phyloP scores from a whole-genome alignment of 2,329 filamentous ascomycete species.

The Tolypocladium pustulatum region DNA sequence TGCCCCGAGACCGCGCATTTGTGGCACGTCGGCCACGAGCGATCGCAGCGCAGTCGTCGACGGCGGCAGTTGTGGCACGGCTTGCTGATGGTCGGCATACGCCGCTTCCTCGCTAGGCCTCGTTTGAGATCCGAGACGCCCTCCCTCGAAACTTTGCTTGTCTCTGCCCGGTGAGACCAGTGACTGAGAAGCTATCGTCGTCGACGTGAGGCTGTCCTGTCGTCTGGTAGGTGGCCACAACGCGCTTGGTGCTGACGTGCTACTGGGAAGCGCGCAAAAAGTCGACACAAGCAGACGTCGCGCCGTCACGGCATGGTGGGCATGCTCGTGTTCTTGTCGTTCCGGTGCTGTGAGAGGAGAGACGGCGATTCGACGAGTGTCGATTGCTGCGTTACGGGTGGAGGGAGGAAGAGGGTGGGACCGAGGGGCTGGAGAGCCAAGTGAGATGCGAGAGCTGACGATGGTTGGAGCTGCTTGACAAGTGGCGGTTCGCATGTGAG shows the following conservation, averaged over 20 bases:
- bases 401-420: neutral
- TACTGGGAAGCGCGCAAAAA: neutral
- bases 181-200: neutral
- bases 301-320: neutral
- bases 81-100: slow-evolving; percentile 25
- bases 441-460: neutral
- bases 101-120: slow-evolving; percentile 1
- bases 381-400: neutral
- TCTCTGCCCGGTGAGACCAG: neutral
- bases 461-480: neutral
- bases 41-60: slow-evolving; percentile 50
- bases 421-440: neutral
- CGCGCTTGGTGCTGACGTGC: neutral
- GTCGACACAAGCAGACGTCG: neutral
- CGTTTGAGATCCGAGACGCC: slow-evolving; percentile 1
- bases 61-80: slow-evolving; percentile 53
- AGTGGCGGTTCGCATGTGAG: neutral
- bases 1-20: slow-evolving; percentile 46
- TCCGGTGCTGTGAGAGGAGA: neutral
- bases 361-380: neutral
- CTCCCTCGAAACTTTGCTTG: neutral
- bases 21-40: slow-evolving; percentile 46
- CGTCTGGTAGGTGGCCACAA: neutral
- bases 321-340: slow-evolving; percentile 1
- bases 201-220: neutral